A percentile compares a stretch with the other conserved stretches of the same genome.
phyloP scores from a whole-genome alignment of 108 stramenopile species.

The Nitzschia palea region DNA sequence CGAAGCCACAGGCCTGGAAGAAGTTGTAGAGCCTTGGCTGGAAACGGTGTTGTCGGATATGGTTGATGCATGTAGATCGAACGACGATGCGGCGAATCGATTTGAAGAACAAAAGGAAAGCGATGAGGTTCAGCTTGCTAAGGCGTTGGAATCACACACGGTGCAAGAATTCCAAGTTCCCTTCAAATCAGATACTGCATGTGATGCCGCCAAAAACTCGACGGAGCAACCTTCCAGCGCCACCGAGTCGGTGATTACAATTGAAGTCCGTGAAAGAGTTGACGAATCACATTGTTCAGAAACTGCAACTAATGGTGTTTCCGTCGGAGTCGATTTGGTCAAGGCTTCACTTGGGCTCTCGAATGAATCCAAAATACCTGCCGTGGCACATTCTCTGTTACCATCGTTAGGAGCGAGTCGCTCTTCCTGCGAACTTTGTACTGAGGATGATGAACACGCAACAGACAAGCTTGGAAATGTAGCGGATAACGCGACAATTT shows the following conservation, averaged over 20 bases:
- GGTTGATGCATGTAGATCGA: slow-evolving; percentile 38
- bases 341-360: slow-evolving; percentile 35
- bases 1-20: slow-evolving; percentile 88
- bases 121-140: background rate
- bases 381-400: slow-evolving; percentile 36
- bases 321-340: slow-evolving; percentile 37
- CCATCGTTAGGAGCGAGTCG: slow-evolving; percentile 49
- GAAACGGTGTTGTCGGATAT: slow-evolving; percentile 41
- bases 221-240: no score
- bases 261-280: no score
- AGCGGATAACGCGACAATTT: slow-evolving; percentile 59
- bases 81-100: background rate
- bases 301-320: no score
- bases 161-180: slow-evolving; percentile 36
- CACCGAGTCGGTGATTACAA: background rate
- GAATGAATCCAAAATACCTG: slow-evolving; percentile 27
- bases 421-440: slow-evolving; percentile 65
- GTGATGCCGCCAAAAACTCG: background rate
- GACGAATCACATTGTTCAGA: no score
- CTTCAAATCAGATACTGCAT: background rate
- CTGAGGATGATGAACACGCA: slow-evolving; percentile 28
- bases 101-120: background rate
- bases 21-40: slow-evolving; percentile 84
- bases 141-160: background rate
- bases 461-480: slow-evolving; percentile 15